Base-by-base conservation (phyloP, 352 stramenopile genomes). In the Phytophthora tubulina region DNA sequence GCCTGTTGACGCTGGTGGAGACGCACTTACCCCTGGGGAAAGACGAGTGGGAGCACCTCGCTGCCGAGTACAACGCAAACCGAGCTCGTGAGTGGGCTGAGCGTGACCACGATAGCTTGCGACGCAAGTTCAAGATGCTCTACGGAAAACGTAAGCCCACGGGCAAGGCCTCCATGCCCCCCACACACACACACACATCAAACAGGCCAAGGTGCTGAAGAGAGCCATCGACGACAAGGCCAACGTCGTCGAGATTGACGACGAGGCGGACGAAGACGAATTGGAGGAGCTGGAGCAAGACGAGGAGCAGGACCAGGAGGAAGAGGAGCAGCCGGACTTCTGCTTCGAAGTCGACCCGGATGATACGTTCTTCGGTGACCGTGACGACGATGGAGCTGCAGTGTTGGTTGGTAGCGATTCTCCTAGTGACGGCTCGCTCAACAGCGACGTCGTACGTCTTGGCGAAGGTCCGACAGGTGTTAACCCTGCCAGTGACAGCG, bases 81-180 rank as follows among this genome's bases (percentile, higher is more conserved):
- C 36, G n/a, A 15, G 1, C 17, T 1, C 49, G 30, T 46, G 49
- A 41, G 2, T 36, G 2, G 9, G 3, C 14, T 3, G 49, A 67
- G 7, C 45, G 46, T n/a, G n/a, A n/a, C n/a, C n/a, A n/a, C n/a
- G n/a, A n/a, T n/a, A n/a, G n/a, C n/a, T n/a, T n/a, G n/a, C 60
- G 60, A 1, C 60, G 49, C 14, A 59, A 59, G 32, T 67, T 60
- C 10, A 67, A 59, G 10, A 15, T 46, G 35, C 38, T 59, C 11
- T 59, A 60, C 30, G 41, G 36, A 7, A 32, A 36, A 5, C 48
- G 60, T 4, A 67, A 67, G 11, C 48, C 48, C 1, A 67, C 49
- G 6, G 49, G 48, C 3, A 42, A 10, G 1, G 21, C 49, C 0
- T 14, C 42, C 6, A 60, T 67, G 36, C 49, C 49, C 6, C 39